Base-by-base conservation (phyloP, 768 basidiomycete species). In the Mrakia frigida region DNA sequence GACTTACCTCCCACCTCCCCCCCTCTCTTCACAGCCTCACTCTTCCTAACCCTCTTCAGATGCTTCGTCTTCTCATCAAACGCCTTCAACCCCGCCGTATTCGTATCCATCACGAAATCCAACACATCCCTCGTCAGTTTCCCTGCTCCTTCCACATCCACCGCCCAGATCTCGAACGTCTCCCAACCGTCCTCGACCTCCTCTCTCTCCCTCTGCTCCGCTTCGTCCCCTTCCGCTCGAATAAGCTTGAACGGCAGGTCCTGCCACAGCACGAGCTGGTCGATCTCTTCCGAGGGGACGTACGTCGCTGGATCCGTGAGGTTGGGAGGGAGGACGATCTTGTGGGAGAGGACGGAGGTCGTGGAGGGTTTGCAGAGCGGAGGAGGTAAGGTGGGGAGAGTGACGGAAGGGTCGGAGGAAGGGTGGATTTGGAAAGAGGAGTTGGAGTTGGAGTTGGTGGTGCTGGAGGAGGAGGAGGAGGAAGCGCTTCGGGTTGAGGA, bases 11-110 rank as follows among this genome's bases (percentile, higher is more conserved):
- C 61, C 21, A 52, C 13, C 5, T 23, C 13, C 4, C 65, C 74
- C 3, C 56, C 18, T 5, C 68, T 53, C 3, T 52, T 41, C 1
- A 31, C 39, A 61, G 63, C 63, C 6, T 16, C 39, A 61, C 41
- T 53, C 67, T 78, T 78, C 41, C 73, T 25, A 2, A 78, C 77
- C n/a, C 77, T 65, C 73, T 78, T 78, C 6, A 78, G 73, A 59
- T 78, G 77, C 41, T 70, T 73, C 39, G 69, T 78, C 25, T 53
- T 41, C 31, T 78, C 73, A 43, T 70, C 74, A 9, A 35, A 35
- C 6, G 46, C 23, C 16, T 52, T 60, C 46, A 72, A 43, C 35
- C 31, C 33, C 10, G 18, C 50, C 35, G 2, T 21, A 13, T 53
- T 59, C 25, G 28, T 33, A 31, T 70, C 41, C 50, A 56, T 52